Base-by-base conservation (phyloP, 306 rosid species). In the Vigna angularis region DNA sequence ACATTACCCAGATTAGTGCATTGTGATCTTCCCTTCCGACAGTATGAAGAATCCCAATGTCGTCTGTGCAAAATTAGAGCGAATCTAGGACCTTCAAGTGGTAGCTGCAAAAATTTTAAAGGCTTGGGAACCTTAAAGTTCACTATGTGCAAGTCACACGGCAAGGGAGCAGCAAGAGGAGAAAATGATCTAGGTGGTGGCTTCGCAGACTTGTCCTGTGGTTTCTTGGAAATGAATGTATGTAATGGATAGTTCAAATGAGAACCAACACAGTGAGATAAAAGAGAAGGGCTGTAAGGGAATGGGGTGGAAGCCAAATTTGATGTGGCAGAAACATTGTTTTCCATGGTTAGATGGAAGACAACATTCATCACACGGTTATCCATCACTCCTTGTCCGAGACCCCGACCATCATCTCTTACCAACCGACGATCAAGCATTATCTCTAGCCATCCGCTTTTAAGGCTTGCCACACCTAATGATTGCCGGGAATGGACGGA, bases 371-470 rank as follows among this genome's bases (percentile, higher is more conserved):
- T 81, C 12, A 86, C 88, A 13, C 93, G 99, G 82, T 95, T 95
- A 81, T 95, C 99, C 89, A 77, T 88, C 88, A 95, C 97, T 78
- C 97, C 99, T 89, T 95, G 99, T 76, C 99, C 99, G 0, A 95
- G 87, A 69, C 99, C 99, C 61, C 99, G 98, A 6, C 97, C 99
- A 50, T 95, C 99, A 17, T 95, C 99, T 67, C 85, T 90, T n/a
- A 76, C 51, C 90, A 95, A 69, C 30, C 99, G 95, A 11, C 99
- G 98, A 66, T 95, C 99, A 50, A 95, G 98, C 99, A 95, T 95
- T 62, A 95, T 87, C 92, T 95, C 99, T 66, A 95, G 83, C 93
- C 97, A 89, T 80, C 99, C 99, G 62, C 80, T 85, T 86, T 88
- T 82, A 76, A 95, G 97, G 87, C 97, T 93, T 55, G 99, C 97